Evolutionary conservation across 1,139 yeast species (phyloP).

Genomic region (Sugiyamaella novakii): DNA sequence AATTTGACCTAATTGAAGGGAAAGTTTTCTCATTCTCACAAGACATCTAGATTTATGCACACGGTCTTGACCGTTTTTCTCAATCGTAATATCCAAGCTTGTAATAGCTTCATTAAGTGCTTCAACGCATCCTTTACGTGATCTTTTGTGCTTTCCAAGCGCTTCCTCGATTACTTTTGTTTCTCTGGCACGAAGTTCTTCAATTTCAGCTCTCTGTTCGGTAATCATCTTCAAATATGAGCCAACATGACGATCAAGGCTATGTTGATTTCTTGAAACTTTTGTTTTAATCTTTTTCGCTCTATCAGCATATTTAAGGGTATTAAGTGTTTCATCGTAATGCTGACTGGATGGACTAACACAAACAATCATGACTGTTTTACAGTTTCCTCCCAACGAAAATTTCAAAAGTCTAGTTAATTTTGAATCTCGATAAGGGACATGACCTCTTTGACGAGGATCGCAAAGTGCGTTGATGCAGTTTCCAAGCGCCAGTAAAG

Average conservation of each 20-base stretch:
- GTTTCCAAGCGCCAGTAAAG: conserved; percentile 85
- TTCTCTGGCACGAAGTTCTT: conserved; percentile 64
- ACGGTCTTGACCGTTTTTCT: conserved; percentile 27
- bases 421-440: conserved; percentile 90
- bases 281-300: conserved; percentile 91
- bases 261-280: conserved; percentile 70
- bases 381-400: conserved; percentile 92
- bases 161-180: conserved; percentile 44
- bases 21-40: conserved; percentile 26
- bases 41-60: conserved; percentile 26
- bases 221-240: conserved; percentile 84
- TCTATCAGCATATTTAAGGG: conserved; percentile 85
- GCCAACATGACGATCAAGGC: conserved; percentile 82
- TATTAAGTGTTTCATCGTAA: conserved; percentile 88
- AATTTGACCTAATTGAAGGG: conserved; percentile 30
- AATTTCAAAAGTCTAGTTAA: conserved; percentile 81
- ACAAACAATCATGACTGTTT: conserved; percentile 94
- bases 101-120: conserved; percentile 33
- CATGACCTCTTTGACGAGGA: conserved; percentile 61
- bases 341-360: conserved; percentile 83
- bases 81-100: conserved; percentile 29
- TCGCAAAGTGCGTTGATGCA: conserved; percentile 92
- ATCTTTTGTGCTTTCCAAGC: conserved; percentile 27
- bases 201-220: conserved; percentile 78
- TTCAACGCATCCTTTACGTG: conserved; percentile 25